Percentiles rank a stretch among this genome's conserved stretches.
These are phyloP conservation scores for Colletotrichum caudatum DNA, from an alignment of 2,329 filamentous ascomycete genomes.

Conservation along the genomic window DNA sequence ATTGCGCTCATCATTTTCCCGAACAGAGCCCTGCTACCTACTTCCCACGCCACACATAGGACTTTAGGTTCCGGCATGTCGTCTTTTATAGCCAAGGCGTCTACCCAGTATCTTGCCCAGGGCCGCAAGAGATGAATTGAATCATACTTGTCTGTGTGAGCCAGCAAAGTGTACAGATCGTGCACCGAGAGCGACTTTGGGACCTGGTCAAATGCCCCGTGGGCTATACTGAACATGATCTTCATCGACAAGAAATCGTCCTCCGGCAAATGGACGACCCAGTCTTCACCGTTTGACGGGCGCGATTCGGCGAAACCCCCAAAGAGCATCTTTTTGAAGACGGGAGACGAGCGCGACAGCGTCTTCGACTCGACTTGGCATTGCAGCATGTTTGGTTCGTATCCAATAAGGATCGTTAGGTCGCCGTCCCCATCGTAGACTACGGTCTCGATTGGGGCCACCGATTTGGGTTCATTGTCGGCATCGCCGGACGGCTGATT, in stretches of 20 bases:
- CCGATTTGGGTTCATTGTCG: accelerated
- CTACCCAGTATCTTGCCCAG: not conserved
- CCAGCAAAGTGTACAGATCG: not conserved
- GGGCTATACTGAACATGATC: constrained; percentile 1
- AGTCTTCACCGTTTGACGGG: constrained; percentile 2
- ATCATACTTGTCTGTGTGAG: constrained; percentile 5
- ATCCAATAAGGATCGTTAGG: not conserved
- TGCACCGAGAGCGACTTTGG: not conserved
- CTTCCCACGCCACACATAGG: constrained; percentile 1
- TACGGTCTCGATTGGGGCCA: not conserved
- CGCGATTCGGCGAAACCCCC: constrained; percentile 45
- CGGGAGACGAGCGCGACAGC: constrained; percentile 45
- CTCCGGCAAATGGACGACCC: constrained; percentile 1
- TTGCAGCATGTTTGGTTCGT: too few relatives aligned
- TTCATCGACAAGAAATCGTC: not conserved
- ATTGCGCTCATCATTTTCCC: not conserved
- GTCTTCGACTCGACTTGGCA: constrained; percentile 17
- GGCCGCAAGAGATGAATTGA: not conserved
- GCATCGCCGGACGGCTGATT: not conserved
- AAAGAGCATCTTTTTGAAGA: constrained; percentile 48
- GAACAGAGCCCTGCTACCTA: not conserved
- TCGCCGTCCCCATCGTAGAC: not conserved
- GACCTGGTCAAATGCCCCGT: not conserved
- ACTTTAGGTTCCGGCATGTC: not conserved
- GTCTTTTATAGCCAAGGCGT: not conserved